Conservation (phyloP, 2,329 filamentous ascomycete genomes). For the Colletotrichum lupini region DNA sequence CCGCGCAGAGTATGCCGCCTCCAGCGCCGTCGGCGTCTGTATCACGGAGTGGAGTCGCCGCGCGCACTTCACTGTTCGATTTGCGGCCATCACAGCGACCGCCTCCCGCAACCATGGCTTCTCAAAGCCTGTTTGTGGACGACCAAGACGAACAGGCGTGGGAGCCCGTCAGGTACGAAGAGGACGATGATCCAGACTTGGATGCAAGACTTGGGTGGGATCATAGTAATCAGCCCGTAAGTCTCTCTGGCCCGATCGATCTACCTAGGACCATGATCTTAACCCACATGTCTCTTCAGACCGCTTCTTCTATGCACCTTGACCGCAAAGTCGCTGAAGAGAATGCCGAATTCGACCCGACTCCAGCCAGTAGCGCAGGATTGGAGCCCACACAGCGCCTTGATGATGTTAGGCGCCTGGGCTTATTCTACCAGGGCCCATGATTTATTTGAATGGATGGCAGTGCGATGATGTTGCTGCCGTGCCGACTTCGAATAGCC, state of each 20-base stretch:
- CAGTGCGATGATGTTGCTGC: conserved; percentile 38
- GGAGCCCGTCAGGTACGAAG: conserved; percentile 72
- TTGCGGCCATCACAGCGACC: conserved; percentile 65
- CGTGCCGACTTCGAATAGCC: neutral
- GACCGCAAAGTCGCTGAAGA: conserved; percentile 49
- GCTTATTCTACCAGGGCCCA: conserved; percentile 48
- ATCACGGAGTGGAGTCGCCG: conserved; percentile 11
- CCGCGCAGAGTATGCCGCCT: conserved; percentile 41
- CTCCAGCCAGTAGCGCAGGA: conserved; percentile 39
- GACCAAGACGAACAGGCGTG: conserved; percentile 71
- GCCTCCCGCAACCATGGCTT: conserved; percentile 67
- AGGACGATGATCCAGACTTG: conserved; percentile 72
- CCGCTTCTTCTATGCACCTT: conserved; percentile 55
- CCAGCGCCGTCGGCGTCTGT: conserved; percentile 42
- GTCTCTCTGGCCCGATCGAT: conserved; percentile 38
- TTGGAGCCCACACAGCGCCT: conserved; percentile 80
- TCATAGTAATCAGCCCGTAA: conserved; percentile 71
- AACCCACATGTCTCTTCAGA: conserved; percentile 49
- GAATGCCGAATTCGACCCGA: conserved; percentile 39
- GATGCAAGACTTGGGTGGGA: conserved; percentile 81
- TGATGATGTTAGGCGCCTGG: conserved; percentile 69
- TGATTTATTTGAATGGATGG: conserved; percentile 36
- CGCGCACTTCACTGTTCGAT: conserved; percentile 48
- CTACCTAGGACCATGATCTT: conserved; percentile 36
- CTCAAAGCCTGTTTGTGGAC: conserved; percentile 80